Evolutionary conservation across 805 yeast genomes (phyloP).

Genomic region (Tanozyma kutaoensis): DNA sequence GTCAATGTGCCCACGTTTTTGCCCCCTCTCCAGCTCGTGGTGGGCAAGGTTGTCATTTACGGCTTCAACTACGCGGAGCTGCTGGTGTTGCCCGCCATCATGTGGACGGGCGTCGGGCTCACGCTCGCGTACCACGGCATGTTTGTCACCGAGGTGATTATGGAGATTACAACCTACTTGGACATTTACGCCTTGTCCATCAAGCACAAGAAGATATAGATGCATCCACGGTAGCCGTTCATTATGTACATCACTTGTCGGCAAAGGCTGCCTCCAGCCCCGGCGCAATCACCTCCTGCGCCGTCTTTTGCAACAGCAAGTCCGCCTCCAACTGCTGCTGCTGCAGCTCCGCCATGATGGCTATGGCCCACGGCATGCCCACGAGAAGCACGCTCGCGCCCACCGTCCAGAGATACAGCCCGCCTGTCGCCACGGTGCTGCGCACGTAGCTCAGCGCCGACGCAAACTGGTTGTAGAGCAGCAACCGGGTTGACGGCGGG

Average conservation of each 20-base stretch:
- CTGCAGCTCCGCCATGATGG: conserved; percentile 88
- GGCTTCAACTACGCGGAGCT: conserved; percentile 19
- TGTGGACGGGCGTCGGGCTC: conserved; percentile 56
- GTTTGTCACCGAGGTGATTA: conserved; percentile 66
- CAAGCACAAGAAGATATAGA: conserved; percentile 47
- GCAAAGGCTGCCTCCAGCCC: conserved; percentile 39
- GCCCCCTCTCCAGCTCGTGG: conserved; percentile 37
- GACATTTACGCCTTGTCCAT: conserved; percentile 80
- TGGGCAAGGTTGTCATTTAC: conserved; percentile 21
- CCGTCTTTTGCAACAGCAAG: conserved; percentile 67
- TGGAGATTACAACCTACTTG: conserved; percentile 64
- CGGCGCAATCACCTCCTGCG: conserved; percentile 61
- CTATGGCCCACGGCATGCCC: conserved; percentile 86
- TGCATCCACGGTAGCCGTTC: background rate
- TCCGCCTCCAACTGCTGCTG: conserved; percentile 89
- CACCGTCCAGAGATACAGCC: conserved; percentile 71
- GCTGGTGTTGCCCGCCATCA: conserved; percentile 33
- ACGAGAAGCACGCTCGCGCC: conserved; percentile 74
- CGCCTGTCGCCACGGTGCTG: conserved; percentile 44
- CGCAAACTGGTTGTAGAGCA: conserved; percentile 21
- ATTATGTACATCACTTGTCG: conserved; percentile 7
- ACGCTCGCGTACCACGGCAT: conserved; percentile 55
- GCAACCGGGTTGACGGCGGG: conserved; percentile 71
- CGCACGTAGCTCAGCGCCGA: conserved; percentile 16
- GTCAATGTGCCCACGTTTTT: conserved; percentile 57